Conservation (phyloP, 2,329 filamentous ascomycete species). For the Alternaria alternata region DNA sequence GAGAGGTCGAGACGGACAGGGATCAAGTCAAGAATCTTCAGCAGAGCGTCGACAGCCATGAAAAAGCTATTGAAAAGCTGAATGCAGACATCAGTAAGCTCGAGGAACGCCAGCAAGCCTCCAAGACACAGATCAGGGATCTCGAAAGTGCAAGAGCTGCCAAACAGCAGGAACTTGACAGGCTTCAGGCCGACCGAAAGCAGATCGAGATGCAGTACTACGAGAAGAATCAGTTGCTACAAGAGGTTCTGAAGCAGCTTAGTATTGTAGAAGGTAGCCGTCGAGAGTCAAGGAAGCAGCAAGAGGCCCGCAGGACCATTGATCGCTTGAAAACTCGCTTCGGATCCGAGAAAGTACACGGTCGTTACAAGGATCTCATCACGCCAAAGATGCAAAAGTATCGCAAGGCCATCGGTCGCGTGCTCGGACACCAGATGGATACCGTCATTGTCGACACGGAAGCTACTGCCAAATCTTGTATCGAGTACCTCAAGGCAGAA, state of each 20-base stretch:
- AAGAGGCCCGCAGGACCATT: conserved; percentile 81
- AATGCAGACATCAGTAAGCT: conserved; percentile 75
- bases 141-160: conserved; percentile 78
- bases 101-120: conserved; percentile 70
- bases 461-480: conserved; percentile 92
- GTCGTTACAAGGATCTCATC: conserved; percentile 88
- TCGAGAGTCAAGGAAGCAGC: conserved; percentile 83
- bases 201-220: conserved; percentile 78
- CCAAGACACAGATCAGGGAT: conserved; percentile 70
- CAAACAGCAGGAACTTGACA: conserved; percentile 92
- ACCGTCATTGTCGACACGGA: conserved; percentile 94
- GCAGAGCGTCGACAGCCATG: conserved; percentile 81
- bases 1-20: conserved; percentile 89
- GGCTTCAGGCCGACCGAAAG: conserved; percentile 49
- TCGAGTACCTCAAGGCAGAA: conserved; percentile 92
- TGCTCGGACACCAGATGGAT: conserved; percentile 92
- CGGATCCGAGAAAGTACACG: conserved; percentile 77
- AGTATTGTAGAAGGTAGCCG: conserved; percentile 85
- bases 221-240: conserved; percentile 90
- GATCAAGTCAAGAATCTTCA: conserved; percentile 89
- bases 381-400: conserved; percentile 98
- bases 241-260: conserved; percentile 81
- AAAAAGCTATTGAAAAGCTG: conserved; percentile 76
- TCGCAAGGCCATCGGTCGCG: conserved; percentile 89
- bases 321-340: conserved; percentile 88